A percentile compares a stretch with the other conserved stretches of the same genome.
phyloP scores from a whole-genome alignment of 2,329 filamentous ascomycete species.

The Microcyclosporella mali region DNA sequence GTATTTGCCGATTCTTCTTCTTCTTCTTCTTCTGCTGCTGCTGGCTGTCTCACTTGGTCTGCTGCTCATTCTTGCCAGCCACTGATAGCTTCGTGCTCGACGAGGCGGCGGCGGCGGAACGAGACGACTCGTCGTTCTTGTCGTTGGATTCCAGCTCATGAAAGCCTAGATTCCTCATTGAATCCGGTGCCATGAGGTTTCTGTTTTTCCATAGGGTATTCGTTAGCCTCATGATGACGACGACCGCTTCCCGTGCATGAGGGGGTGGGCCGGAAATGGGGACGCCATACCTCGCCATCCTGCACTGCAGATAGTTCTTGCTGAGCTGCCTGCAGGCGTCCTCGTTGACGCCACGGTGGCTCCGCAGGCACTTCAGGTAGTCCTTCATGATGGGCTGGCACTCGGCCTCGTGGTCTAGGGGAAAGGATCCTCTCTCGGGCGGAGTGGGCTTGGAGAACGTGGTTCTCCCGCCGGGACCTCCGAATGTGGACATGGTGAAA shows the following conservation, averaged over 20 bases:
- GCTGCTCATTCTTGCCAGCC: not conserved
- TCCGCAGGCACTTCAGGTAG: conserved; percentile 84
- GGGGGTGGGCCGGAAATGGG: not conserved
- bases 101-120: no score
- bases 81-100: not conserved
- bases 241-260: no score
- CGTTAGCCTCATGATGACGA: not conserved
- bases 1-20: not conserved
- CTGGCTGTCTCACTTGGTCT: not conserved
- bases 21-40: not conserved
- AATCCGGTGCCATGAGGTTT: conserved; percentile 92
- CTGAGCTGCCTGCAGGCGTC: conserved; percentile 77
- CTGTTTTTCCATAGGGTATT: conserved; percentile 38
- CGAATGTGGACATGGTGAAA: conserved; percentile 49
- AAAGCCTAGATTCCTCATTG: conserved; percentile 90
- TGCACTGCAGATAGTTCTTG: conserved; percentile 81
- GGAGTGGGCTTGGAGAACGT: conserved; percentile 63
- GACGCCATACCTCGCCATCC: conserved; percentile 75
- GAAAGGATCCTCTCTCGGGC: conserved; percentile 89
- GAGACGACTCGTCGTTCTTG: conserved; percentile 4
- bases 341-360: conserved; percentile 75
- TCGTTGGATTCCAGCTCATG: conserved; percentile 9
- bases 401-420: conserved; percentile 94
- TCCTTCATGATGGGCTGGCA: conserved; percentile 82
- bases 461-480: conserved; percentile 56